Percentiles rank a stretch among this genome's conserved stretches.
phyloP scores from a whole-genome alignment of 1,284 basidiomycete genomes.

The Stygiomarasmius scandens region DNA sequence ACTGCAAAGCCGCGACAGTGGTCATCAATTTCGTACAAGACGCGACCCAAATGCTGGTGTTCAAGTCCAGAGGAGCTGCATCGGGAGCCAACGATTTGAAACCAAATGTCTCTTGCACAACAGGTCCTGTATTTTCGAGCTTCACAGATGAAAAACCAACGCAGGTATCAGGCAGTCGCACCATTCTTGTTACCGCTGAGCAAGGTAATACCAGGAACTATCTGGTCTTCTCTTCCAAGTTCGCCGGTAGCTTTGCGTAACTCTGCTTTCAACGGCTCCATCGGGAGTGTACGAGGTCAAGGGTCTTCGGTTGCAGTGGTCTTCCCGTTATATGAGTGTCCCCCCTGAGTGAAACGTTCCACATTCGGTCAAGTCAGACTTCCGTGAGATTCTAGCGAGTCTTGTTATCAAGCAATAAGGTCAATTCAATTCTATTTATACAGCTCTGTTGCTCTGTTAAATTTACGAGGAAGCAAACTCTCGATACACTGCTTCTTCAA shows the following conservation, averaged over 20 bases:
- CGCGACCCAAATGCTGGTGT: neutral
- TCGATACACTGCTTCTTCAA: neutral
- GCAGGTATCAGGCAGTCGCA: neutral
- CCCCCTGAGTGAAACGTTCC: too few species aligned
- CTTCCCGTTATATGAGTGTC: too few species aligned
- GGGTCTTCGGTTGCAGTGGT: neutral
- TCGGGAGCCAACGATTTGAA: neutral
- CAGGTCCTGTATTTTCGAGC: neutral
- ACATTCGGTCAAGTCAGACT: too few species aligned
- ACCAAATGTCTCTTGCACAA: neutral
- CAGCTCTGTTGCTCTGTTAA: neutral
- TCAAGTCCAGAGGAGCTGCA: neutral
- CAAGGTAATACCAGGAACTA: neutral
- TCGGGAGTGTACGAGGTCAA: neutral
- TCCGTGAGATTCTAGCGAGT: too few species aligned
- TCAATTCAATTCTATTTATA: too few species aligned
- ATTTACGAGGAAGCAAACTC: neutral
- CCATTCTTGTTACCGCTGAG: neutral
- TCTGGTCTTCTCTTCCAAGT: neutral
- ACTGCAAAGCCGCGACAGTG: neutral
- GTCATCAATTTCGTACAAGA: neutral
- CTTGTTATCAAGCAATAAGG: too few species aligned
- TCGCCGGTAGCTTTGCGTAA: neutral
- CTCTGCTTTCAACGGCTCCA: neutral
- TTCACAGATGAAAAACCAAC: too few species aligned